Evolutionary conservation across 495 filamentous ascomycete species (phyloP), one percentile per base, ranked within the genome.

Genomic region (Podospora australis): DNA sequence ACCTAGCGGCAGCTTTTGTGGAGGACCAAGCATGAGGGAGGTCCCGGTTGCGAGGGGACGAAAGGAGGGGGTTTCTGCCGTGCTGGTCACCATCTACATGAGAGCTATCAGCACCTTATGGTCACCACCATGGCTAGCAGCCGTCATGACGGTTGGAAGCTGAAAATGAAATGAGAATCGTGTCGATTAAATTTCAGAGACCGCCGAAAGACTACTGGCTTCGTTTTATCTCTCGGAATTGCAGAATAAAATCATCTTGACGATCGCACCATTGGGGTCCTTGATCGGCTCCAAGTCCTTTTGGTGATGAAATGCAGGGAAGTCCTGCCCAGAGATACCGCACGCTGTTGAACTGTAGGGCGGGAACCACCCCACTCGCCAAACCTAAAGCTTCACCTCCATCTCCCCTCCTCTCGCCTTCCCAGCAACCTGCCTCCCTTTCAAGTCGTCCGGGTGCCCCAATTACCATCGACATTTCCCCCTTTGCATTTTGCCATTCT

Each of bases 341-440:
- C 34, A 34, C n/a, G n/a, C 23, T 10, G 36, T 40, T 23, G 46
- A 49, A 43, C 32, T 54, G 49, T 46, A 62, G 52, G 57, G 52
- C 59, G 53, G 57, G 47, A 61, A 46, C 49, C 60, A 61, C 62
- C 62, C 62, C 62, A 65, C 62, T 57, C 49, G 32, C 52, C 48
- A 52, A 65, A 57, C 60, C 50, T 56, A 63, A 56, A 57, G 58
- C 56, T 59, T 58, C 58, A 58, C 49, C 50, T 52, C 32, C 44
- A 23, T 49, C 48, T 55, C 48, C 57, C 53, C 50, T 48, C 53
- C 44, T n/a, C n/a, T 49, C 46, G 46, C 45, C 46, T 39, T 42
- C 38, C 20, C 44, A 39, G 21, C 29, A 32, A 25, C 46, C 34
- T 39, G 41, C 48, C 28, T 49, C 32, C 30, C 26, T 29, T 50